Conservation (phyloP, 2,329 filamentous ascomycete species). For the Amphichorda felina region DNA sequence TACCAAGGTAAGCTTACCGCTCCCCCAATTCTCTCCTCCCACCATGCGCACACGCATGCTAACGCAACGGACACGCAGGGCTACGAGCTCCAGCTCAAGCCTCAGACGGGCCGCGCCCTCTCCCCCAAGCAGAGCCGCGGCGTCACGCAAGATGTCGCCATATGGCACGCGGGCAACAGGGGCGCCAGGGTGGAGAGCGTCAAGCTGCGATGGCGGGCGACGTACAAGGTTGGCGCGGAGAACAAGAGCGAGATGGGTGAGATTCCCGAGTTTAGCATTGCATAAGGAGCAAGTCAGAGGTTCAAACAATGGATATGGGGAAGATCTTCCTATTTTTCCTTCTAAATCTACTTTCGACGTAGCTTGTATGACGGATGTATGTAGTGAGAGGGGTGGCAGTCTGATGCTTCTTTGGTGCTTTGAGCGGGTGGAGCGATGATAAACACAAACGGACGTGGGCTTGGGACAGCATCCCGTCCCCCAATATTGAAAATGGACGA, state of each 20-base stretch:
- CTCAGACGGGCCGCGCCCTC: slow-evolving; percentile 71
- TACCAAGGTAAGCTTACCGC: slow-evolving; percentile 56
- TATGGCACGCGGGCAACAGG: slow-evolving; percentile 61
- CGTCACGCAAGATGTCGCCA: slow-evolving; percentile 68
- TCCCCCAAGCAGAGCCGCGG: slow-evolving; percentile 60
- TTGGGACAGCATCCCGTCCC: too few species aligned
- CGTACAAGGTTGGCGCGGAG: slow-evolving; percentile 54
- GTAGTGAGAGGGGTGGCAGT: too few species aligned
- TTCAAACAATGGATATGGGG: neutral
- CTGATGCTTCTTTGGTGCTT: too few species aligned
- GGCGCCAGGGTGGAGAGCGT: slow-evolving; percentile 61
- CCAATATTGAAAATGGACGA: too few species aligned
- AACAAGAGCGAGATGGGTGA: slow-evolving; percentile 76
- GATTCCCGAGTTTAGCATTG: slow-evolving; percentile 66
- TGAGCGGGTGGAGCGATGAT: too few species aligned
- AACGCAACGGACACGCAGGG: slow-evolving; percentile 40
- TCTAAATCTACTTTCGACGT: too few species aligned
- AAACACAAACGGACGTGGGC: too few species aligned
- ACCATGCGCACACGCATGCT: neutral
- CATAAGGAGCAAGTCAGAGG: slow-evolving; percentile 23
- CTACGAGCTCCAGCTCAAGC: slow-evolving; percentile 69
- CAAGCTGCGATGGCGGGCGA: slow-evolving; percentile 81
- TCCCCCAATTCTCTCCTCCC: neutral
- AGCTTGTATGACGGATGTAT: too few species aligned
- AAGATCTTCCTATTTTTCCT: neutral